phyloP scores from a whole-genome alignment of 768 basidiomycete species.

The Leccinum disarticulatum region DNA sequence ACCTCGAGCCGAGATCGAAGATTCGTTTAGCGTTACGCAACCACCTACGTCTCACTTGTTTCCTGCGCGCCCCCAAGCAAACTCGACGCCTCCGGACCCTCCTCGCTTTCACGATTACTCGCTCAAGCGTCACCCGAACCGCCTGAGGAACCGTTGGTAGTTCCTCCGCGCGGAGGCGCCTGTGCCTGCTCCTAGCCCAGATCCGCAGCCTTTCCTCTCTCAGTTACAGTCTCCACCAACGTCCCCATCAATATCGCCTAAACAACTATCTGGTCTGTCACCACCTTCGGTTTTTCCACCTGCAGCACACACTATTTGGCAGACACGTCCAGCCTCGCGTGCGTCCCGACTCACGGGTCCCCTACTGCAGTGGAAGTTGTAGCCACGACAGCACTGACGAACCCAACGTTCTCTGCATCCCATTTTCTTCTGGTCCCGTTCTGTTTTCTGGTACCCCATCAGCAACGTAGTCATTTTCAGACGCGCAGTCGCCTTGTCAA shows the following conservation, averaged over 20 bases:
- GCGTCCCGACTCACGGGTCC: conserved; percentile 69
- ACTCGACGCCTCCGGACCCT: conserved; percentile 72
- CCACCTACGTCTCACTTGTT: conserved; percentile 68
- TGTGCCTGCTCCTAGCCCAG: conserved; percentile 23
- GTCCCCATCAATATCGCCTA: conserved; percentile 2
- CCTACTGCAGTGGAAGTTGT: conserved; percentile 59
- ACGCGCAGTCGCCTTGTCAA: conserved; percentile 42
- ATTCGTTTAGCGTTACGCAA: conserved; percentile 63
- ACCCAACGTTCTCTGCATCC: conserved; percentile 47
- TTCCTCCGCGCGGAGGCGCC: conserved; percentile 26
- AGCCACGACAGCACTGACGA: conserved; percentile 67
- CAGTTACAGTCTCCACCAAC: conserved; percentile 38
- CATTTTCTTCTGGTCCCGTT: conserved; percentile 33
- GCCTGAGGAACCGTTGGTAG: conserved; percentile 35
- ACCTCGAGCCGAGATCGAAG: conserved; percentile 70
- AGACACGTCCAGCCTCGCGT: conserved; percentile 56
- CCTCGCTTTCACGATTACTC: conserved; percentile 74
- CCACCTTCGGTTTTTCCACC: conserved; percentile 20
- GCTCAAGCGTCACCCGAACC: conserved; percentile 62
- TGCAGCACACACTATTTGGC: conserved; percentile 35
- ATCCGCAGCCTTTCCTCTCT: conserved; percentile 17
- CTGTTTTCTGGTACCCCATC: conserved; percentile 48
- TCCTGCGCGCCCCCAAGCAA: conserved; percentile 59
- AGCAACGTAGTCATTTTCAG: conserved; percentile 59
- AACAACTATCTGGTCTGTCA: not conserved